A percentile compares a stretch with the other conserved stretches of the same genome.
These are phyloP conservation scores for Paecilomyces sp. DNA, from an alignment of 2,329 filamentous ascomycete species.

Conservation along the genomic window DNA sequence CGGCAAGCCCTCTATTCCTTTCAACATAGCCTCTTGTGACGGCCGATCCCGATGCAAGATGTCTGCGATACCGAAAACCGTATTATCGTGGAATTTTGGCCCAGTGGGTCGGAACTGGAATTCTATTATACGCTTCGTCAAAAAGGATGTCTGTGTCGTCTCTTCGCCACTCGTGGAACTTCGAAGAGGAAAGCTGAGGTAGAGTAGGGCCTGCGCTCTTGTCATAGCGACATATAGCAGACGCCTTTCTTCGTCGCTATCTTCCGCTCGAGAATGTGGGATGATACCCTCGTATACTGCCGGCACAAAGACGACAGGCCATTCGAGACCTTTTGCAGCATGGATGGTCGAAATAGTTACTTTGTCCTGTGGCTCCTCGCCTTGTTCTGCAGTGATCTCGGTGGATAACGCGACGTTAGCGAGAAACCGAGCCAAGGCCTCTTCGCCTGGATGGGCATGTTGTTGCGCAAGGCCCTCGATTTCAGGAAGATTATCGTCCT, in stretches of 20 bases:
- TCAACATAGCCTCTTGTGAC: constrained; percentile 47
- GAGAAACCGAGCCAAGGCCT: constrained; percentile 71
- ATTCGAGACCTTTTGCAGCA: constrained; percentile 90
- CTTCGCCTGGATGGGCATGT: constrained; percentile 43
- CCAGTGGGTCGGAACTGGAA: constrained; percentile 55
- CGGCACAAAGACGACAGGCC: constrained; percentile 91
- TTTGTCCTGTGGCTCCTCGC: constrained; percentile 45
- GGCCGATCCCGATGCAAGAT: constrained; percentile 63
- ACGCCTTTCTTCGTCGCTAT: constrained; percentile 78
- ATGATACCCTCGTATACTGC: constrained; percentile 86
- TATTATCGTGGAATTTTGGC: constrained; percentile 58
- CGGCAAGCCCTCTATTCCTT: constrained; percentile 41
- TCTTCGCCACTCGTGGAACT: constrained; percentile 54
- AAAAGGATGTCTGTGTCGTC: constrained; percentile 64
- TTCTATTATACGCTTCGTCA: constrained; percentile 50
- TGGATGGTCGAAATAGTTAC: constrained; percentile 96
- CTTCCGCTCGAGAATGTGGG: constrained; percentile 78
- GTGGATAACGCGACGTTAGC: constrained; percentile 83
- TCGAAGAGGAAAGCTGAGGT: constrained; percentile 71
- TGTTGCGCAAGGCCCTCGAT: constrained; percentile 66
- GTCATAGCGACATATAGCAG: constrained; percentile 97
- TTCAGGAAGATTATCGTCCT: constrained; percentile 50
- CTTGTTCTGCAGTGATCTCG: constrained; percentile 56
- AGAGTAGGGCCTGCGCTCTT: constrained; percentile 75
- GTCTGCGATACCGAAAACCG: constrained; percentile 60